phyloP scores from a whole-genome alignment of 805 yeast species.

The Tetrapisispora phaffii region DNA sequence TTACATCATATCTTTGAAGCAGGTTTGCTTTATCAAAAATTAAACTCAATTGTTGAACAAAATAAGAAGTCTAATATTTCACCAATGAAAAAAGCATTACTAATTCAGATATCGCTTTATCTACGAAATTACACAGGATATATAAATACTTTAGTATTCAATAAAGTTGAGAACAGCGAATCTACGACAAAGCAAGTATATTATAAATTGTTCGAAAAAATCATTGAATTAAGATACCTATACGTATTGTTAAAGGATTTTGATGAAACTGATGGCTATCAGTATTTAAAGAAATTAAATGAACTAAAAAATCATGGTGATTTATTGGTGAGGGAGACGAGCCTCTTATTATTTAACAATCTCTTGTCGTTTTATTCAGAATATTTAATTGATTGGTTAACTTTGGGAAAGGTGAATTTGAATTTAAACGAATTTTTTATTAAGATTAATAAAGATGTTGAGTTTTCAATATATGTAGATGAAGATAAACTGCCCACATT shows the following conservation, averaged over 20 bases:
- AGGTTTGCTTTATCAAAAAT: conserved; percentile 50
- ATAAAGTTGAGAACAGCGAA: conserved; percentile 14
- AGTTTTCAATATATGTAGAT: conserved; percentile 9
- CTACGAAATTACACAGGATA: conserved; percentile 35
- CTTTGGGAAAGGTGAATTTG: conserved; percentile 51
- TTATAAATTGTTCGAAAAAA: conserved; percentile 39
- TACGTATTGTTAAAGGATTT: conserved; percentile 34
- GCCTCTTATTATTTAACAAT: conserved; percentile 36
- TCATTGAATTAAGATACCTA: conserved; percentile 49
- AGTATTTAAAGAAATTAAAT: conserved; percentile 45
- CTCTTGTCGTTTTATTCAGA: conserved; percentile 52
- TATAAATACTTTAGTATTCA: conserved; percentile 37
- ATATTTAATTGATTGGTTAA: conserved; percentile 55
- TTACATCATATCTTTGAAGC: conserved; percentile 57
- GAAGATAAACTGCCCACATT: conserved; percentile 31
- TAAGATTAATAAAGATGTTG: not conserved
- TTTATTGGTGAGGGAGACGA: conserved; percentile 33
- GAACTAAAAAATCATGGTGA: conserved; percentile 58
- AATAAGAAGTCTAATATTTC: conserved; percentile 30
- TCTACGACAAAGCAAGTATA: conserved; percentile 25
- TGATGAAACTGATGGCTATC: conserved; percentile 34
- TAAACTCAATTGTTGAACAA: conserved; percentile 30
- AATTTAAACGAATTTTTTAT: conserved; percentile 57
- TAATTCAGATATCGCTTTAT: conserved; percentile 37
- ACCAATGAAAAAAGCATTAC: conserved; percentile 54